These are phyloP conservation scores for Daldinia sp. DNA, from an alignment of 2,329 filamentous ascomycete species.

Conservation along the genomic window DNA sequence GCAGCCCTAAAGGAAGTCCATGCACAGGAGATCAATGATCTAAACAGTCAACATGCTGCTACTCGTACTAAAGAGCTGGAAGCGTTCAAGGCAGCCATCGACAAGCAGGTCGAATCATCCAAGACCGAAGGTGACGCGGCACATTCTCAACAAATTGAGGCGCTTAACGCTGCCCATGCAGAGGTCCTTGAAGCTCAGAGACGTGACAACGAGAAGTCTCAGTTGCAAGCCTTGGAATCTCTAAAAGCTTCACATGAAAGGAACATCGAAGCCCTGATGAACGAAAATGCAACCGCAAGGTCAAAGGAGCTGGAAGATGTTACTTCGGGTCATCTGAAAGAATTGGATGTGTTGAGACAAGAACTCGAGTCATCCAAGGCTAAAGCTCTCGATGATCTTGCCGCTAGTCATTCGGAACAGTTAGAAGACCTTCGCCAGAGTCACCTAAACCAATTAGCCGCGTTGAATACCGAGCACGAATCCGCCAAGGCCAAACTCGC, in stretches of 20 bases:
- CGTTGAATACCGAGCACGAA: conserved; percentile 34
- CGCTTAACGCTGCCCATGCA: conserved; percentile 49
- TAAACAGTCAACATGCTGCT: conserved; percentile 48
- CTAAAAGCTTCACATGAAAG: conserved; percentile 49
- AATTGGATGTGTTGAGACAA: conserved; percentile 44
- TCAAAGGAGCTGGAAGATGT: conserved; percentile 46
- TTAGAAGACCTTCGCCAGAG: conserved; percentile 38
- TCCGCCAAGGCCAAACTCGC: conserved; percentile 35
- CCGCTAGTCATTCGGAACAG: conserved; percentile 40
- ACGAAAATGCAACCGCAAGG: conserved; percentile 44
- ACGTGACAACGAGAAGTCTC: conserved; percentile 47
- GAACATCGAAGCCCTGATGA: conserved; percentile 46
- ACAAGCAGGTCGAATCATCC: conserved; percentile 52
- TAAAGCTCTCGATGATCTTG: conserved; percentile 36
- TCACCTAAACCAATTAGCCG: conserved; percentile 26
- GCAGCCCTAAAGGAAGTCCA: conserved; percentile 47
- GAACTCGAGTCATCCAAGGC: conserved; percentile 44
- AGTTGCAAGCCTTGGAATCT: conserved; percentile 47
- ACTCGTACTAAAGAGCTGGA: conserved; percentile 50
- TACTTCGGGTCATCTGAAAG: conserved; percentile 42
- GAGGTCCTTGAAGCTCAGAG: conserved; percentile 52
- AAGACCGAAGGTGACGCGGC: conserved; percentile 50
- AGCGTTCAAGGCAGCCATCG: conserved; percentile 50
- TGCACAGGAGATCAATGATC: conserved; percentile 47
- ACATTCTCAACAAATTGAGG: conserved; percentile 49